A percentile compares a stretch with the other conserved stretches of the same genome.
Conservation (phyloP, 768 basidiomycete species). For the Neoboletus magnificus region DNA sequence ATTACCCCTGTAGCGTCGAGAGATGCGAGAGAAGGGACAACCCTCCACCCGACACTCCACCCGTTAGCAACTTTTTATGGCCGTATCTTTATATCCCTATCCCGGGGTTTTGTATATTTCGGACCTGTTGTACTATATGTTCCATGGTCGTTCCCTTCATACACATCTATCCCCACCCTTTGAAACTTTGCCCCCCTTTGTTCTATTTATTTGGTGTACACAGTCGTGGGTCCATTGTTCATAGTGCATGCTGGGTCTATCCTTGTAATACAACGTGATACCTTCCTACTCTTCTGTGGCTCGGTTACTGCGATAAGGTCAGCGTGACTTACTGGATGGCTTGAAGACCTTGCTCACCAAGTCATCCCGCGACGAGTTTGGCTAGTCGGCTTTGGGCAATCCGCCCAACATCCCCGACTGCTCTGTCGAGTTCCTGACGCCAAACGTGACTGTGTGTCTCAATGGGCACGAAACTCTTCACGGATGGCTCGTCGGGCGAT, state of each 20-base stretch:
- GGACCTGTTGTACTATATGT: conserved; percentile 28
- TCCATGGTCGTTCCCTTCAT: background rate
- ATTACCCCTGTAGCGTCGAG: conserved; percentile 22
- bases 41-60: conserved; percentile 17
- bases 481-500: conserved; percentile 34
- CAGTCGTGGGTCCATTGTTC: conserved; percentile 1
- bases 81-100: conserved; percentile 29
- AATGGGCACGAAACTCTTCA: conserved; percentile 38
- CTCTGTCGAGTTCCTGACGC: conserved; percentile 66
- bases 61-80: conserved; percentile 25
- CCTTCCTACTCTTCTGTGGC: background rate
- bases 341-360: background rate
- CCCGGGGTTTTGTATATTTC: conserved; percentile 17
- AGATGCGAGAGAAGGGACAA: conserved; percentile 28
- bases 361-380: conserved; percentile 19
- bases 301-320: background rate
- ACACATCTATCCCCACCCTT: conserved; percentile 5
- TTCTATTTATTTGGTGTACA: conserved; percentile 11
- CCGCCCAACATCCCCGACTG: conserved; percentile 65
- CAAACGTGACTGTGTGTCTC: conserved; percentile 47
- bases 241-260: background rate
- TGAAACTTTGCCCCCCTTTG: background rate
- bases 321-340: background rate
- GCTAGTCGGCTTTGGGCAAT: conserved; percentile 73
- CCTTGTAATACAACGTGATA: conserved; percentile 17